These are phyloP conservation scores for Melanomma pulvis-pyrius DNA, from an alignment of 495 filamentous ascomycete genomes.

Conservation along the genomic window DNA sequence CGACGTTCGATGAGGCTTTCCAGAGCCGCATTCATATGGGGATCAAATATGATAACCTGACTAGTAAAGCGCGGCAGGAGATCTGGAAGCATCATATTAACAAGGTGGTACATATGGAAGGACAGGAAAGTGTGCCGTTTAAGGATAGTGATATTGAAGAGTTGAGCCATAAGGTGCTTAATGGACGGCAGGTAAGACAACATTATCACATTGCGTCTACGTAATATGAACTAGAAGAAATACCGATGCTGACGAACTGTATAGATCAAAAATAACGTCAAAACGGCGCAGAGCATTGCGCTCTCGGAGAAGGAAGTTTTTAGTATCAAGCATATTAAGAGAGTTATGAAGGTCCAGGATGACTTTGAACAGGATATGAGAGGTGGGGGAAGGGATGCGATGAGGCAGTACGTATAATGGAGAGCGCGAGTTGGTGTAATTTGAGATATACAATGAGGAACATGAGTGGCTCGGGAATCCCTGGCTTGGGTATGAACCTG, in stretches of 20 bases:
- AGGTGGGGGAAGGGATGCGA: constrained; percentile 66
- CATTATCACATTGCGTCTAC: too few species aligned
- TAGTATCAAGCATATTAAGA: constrained; percentile 78
- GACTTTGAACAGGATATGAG: constrained; percentile 79
- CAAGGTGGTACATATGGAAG: constrained; percentile 66
- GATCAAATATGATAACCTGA: constrained; percentile 78
- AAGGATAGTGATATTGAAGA: constrained; percentile 67
- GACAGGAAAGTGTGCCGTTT: constrained; percentile 61
- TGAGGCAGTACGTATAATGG: constrained; percentile 47
- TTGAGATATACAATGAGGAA: too few species aligned
- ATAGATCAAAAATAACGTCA: constrained; percentile 89
- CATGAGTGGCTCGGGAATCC: too few species aligned
- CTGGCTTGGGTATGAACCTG: too few species aligned
- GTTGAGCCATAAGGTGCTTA: constrained; percentile 71
- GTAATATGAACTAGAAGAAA: too few species aligned
- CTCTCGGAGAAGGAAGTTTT: constrained; percentile 72
- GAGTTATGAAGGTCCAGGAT: constrained; percentile 79
- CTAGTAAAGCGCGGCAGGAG: constrained; percentile 71
- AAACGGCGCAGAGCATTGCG: constrained; percentile 83
- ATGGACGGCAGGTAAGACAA: constrained; percentile 79
- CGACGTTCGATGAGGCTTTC: constrained; percentile 71
- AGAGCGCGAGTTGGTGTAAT: neutral
- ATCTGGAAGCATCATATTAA: constrained; percentile 88
- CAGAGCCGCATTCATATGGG: constrained; percentile 72
- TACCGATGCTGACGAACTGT: constrained; percentile 17